Evolutionary conservation across 176 grass and related monocot genomes (phyloP).

Genomic region (Metroxylon sagu): DNA sequence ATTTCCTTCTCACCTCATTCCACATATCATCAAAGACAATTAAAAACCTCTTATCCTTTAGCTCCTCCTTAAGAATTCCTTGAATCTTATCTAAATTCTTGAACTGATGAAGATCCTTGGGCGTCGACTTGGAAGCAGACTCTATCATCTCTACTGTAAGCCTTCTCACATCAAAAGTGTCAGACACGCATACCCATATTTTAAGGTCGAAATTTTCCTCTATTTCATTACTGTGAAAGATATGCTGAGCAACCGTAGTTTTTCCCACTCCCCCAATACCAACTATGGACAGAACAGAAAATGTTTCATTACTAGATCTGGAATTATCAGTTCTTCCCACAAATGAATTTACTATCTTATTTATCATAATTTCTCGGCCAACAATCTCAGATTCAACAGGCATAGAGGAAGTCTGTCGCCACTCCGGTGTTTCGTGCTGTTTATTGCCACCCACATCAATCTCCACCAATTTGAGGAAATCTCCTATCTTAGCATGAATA

Average conservation of each 20-base stretch:
- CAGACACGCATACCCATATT: not conserved
- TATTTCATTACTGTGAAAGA: not conserved
- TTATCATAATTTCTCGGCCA: too few relatives aligned
- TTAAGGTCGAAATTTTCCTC: not conserved
- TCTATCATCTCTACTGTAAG: not conserved
- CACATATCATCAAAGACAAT: conserved; percentile 38
- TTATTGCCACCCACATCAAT: too few relatives aligned
- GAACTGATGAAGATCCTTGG: not conserved
- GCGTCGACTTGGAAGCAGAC: not conserved
- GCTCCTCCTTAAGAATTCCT: not conserved
- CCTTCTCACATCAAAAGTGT: conserved; percentile 7
- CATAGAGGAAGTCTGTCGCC: too few relatives aligned
- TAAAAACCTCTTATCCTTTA: conserved; percentile 6
- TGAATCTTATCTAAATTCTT: conserved; percentile 2
- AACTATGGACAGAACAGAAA: conserved; percentile 1
- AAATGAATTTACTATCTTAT: too few relatives aligned
- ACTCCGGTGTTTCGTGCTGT: too few relatives aligned
- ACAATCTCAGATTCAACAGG: too few relatives aligned
- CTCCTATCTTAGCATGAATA: too few relatives aligned
- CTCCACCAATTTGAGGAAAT: too few relatives aligned
- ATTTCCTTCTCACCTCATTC: conserved; percentile 11
- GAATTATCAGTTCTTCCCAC: too few relatives aligned
- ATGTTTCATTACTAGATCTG: not conserved
- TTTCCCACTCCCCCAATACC: conserved; percentile 6
- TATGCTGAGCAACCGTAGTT: not conserved